Evolutionary conservation across 2,329 filamentous ascomycete species (phyloP), one percentile per base, ranked within the genome.

Genomic region (Exophiala sp.): DNA sequence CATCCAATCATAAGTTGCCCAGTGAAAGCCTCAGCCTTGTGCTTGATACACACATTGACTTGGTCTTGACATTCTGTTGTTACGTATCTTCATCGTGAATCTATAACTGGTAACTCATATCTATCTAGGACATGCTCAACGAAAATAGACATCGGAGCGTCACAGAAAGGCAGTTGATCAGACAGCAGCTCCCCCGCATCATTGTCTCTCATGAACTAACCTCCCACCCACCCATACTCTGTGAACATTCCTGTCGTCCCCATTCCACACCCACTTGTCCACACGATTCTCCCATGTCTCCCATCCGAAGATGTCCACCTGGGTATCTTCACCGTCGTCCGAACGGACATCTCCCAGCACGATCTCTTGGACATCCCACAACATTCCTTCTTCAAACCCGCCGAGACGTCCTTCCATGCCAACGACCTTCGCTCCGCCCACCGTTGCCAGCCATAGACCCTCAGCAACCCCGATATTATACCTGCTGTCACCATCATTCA

Each of bases 191-290:
- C 43, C 27, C 5, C 8, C 13, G 11, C 35, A 38, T 52, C 22
- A 50, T 18, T 21, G 27, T 29, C 53, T 60, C 65, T 75, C 67
- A 70, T 95, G 88, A 41, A 96, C 93, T 66, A 94, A 68, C 56
- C 81, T 72, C 2, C 93, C 93, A 64, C 77, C 82, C 1, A 97
- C 89, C 91, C 91, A 98, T 3, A 98, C 93, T 59, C 77, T 82
- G 61, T 77, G 77, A 2, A 89, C 91, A 67, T 97, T 97, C 59
- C 91, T 76, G 69, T 97, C 93, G 72, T 97, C 90, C 0, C 93
- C 93, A 58, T 81, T 86, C 70, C 86, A 98, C 54, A 97, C 74
- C 93, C 93, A 98, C 74, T 98, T 98, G 45, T 88, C 86, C 9
- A 97, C 71, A 63, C 75, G 80, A 62, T 97, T 88, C 32, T 85